Base-by-base conservation (phyloP, 805 yeast genomes). In the Wickerhamiella brachini region DNA sequence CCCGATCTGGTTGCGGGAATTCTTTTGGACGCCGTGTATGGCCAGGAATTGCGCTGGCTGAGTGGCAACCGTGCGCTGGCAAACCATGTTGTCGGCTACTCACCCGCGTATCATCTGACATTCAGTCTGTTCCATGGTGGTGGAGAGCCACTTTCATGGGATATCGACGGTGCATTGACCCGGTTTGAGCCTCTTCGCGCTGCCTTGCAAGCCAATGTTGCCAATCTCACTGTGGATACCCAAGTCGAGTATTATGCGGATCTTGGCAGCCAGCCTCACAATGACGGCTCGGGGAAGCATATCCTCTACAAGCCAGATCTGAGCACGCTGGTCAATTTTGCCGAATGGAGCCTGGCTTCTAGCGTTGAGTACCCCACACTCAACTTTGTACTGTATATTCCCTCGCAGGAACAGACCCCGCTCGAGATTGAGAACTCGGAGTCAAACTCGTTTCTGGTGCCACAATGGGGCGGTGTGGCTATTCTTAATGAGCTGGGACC, bases 391-490 rank as follows among this genome's bases (percentile, higher is more conserved):
- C 66, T 82, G 1, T 85, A 80, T 59, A 74, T 80, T 49, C 88
- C 94, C 2, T 69, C 74, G 5, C 59, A 65, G 39, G 67, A 70
- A 23, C 68, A 67, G 24, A 64, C 70, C 52, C 86, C 79, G 21
- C 70, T 79, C 59, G 57, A 53, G 5, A 76, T 83, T 47, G 75
- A 69, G 45, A 72, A 54, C 21, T 63, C 66, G 12, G 55, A 55
- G 44, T 69, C 79, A 46, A 81, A 75, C 63, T 78, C 81, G 50
- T 88, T 83, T 61, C 65, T 84, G 45, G 78, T 90, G 21, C 95
- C 96, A 7, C 95, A 85, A 66, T 89, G 95, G 85, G 94, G 93
- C 10, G 95, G 96, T 55, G 77, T 85, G 51, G 65, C 69, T 60
- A 69, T 82, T 56, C 61, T 68, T 63, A 72, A 81, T 60, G 62